Percentiles rank a stretch among this genome's conserved stretches.
Evolutionary conservation across 345 rosid genomes (phyloP).

Genomic region (Gossypium sturtianum): DNA sequence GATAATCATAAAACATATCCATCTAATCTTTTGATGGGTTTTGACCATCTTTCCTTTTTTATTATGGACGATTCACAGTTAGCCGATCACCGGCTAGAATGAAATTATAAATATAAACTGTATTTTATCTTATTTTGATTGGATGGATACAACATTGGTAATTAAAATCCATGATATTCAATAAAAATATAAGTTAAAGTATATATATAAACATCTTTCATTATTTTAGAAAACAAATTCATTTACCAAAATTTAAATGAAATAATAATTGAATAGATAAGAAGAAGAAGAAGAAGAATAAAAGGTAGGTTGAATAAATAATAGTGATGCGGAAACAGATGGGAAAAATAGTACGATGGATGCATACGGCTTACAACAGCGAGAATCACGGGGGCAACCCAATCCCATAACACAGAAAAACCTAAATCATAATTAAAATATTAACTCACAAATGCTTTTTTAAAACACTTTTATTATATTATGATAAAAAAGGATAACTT

Average conservation of each 20-base stretch:
- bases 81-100: background rate
- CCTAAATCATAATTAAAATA: background rate
- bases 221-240: too few species aligned
- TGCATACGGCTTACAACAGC: slow-evolving; percentile 31
- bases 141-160: background rate
- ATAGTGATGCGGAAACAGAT: background rate
- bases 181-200: background rate
- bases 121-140: background rate
- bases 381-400: slow-evolving; percentile 25
- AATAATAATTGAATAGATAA: too few species aligned
- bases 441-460: background rate
- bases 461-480: background rate
- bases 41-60: background rate
- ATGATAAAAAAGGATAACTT: background rate
- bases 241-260: too few species aligned
- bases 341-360: slow-evolving; percentile 12
- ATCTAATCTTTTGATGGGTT: background rate
- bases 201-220: too few species aligned
- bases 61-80: background rate
- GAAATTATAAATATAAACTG: too few species aligned
- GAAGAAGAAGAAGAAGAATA: too few species aligned
- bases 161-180: background rate
- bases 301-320: too few species aligned
- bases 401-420: background rate
- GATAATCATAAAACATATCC: background rate